A percentile compares a stretch with the other conserved stretches of the same genome.
Evolutionary conservation across 208 protist species (phyloP).

Genomic region (Trypanosomatidae sp.): DNA sequence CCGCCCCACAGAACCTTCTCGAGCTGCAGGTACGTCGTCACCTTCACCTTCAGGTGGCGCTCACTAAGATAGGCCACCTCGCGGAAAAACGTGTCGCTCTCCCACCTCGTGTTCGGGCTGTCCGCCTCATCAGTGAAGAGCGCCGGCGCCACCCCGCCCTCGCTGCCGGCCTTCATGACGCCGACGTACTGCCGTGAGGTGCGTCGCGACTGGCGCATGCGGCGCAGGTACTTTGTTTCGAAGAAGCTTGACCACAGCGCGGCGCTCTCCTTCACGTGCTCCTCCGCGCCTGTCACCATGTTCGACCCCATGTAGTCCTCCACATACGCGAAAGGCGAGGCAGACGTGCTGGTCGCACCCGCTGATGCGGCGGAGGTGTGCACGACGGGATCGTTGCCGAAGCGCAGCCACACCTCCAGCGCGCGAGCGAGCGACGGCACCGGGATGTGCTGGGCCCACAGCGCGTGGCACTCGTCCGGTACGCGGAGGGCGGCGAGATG

Average conservation of each 20-base stretch:
- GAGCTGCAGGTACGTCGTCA: constrained; percentile 71
- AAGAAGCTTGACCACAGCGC: constrained; percentile 72
- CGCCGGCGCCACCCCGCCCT: constrained; percentile 2
- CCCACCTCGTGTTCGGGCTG: constrained; percentile 79
- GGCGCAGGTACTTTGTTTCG: constrained; percentile 37
- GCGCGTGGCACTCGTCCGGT: constrained; percentile 54
- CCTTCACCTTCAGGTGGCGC: constrained; percentile 72
- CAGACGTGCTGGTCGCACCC: neutral
- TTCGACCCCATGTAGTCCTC: constrained; percentile 91
- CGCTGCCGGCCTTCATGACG: constrained; percentile 23
- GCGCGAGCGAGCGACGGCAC: constrained; percentile 43
- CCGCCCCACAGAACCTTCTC: constrained; percentile 55
- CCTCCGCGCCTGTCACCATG: constrained; percentile 43
- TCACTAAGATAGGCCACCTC: constrained; percentile 71
- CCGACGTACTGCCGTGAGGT: constrained; percentile 35
- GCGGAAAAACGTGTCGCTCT: constrained; percentile 70
- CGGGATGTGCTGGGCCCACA: constrained; percentile 51
- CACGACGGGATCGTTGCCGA: constrained; percentile 88
- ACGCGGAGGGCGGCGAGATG: constrained; percentile 41
- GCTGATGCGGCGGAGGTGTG: constrained; percentile 36
- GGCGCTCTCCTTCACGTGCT: constrained; percentile 61
- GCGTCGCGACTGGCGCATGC: constrained; percentile 67
- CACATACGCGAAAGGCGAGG: constrained; percentile 76
- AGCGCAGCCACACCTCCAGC: constrained; percentile 74
- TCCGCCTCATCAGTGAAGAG: constrained; percentile 80